Conservation (phyloP, 352 stramenopile species). For the Pythium plurisporium region DNA sequence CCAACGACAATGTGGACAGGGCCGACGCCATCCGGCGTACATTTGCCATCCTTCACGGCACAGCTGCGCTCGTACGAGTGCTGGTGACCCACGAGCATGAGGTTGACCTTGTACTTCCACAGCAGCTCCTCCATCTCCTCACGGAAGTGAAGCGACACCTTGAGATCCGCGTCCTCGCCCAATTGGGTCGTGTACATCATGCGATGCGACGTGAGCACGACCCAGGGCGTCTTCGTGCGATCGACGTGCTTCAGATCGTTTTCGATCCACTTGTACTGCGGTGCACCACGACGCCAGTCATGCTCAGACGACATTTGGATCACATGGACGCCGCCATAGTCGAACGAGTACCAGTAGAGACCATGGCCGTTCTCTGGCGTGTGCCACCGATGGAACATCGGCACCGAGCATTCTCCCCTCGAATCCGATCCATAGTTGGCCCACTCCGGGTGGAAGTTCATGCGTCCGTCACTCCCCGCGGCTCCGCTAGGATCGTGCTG, state of each 20-base stretch:
- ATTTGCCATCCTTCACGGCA: slow-evolving; percentile 68
- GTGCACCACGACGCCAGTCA: slow-evolving; percentile 77
- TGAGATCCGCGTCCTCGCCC: slow-evolving; percentile 57
- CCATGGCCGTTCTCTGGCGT: slow-evolving; percentile 52
- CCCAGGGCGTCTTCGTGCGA: slow-evolving; percentile 84
- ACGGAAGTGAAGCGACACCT: slow-evolving; percentile 73
- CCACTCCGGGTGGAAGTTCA: slow-evolving; percentile 65
- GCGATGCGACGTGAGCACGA: slow-evolving; percentile 89
- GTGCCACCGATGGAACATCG: slow-evolving; percentile 72
- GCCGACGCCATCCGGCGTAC: slow-evolving; percentile 57
- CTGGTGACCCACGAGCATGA: slow-evolving; percentile 90
- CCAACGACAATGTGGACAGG: slow-evolving; percentile 86
- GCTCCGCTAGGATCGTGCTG: slow-evolving; percentile 56
- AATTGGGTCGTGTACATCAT: slow-evolving; percentile 89
- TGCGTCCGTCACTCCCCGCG: slow-evolving; percentile 38
- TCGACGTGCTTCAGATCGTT: slow-evolving; percentile 80
- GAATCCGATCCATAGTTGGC: slow-evolving; percentile 73
- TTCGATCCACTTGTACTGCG: slow-evolving; percentile 89
- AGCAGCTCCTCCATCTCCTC: slow-evolving; percentile 90
- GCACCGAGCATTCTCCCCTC: slow-evolving; percentile 68
- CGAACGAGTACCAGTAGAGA: slow-evolving; percentile 91
- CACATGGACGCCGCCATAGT: slow-evolving; percentile 86
- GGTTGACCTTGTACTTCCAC: slow-evolving; percentile 83
- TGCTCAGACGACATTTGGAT: slow-evolving; percentile 92
- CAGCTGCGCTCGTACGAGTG: slow-evolving; percentile 92